These are phyloP conservation scores for Microcera coccophila DNA, from an alignment of 2,329 filamentous ascomycete genomes.

Conservation along the genomic window DNA sequence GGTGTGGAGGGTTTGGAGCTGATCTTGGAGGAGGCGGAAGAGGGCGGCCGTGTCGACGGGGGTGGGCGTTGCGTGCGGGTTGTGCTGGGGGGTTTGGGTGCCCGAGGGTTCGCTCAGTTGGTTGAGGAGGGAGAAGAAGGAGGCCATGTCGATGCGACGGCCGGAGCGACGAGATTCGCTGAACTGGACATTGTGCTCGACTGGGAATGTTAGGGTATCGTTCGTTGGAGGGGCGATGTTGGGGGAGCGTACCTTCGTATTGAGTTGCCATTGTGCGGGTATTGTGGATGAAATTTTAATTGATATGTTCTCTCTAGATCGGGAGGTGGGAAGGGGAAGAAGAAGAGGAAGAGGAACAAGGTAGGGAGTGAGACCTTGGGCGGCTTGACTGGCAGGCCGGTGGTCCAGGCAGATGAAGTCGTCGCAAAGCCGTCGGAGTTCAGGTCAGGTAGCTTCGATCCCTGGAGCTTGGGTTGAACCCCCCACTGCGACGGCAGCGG, in stretches of 20 bases:
- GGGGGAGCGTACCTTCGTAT: conserved; percentile 47
- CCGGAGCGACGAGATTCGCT: conserved; percentile 36
- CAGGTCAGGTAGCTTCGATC: not conserved
- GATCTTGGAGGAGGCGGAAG: conserved; percentile 57
- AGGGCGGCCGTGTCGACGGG: conserved; percentile 56
- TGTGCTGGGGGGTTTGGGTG: conserved; percentile 40
- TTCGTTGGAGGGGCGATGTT: conserved; percentile 1
- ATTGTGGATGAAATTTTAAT: no score
- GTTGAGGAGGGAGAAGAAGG: conserved; percentile 56
- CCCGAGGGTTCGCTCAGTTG: conserved; percentile 43
- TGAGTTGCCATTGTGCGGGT: conserved; percentile 48
- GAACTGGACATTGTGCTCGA: conserved; percentile 61
- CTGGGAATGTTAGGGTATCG: conserved; percentile 38
- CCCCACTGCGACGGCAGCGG: not conserved
- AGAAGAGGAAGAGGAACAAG: not conserved
- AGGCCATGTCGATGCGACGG: conserved; percentile 61
- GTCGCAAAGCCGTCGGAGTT: not conserved
- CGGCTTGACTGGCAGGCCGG: no score
- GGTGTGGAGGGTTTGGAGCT: conserved; percentile 48
- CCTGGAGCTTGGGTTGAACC: not conserved
- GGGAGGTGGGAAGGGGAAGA: not conserved
- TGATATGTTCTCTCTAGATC: no score
- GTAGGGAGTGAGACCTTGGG: conserved; percentile 1
- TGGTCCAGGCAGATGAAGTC: not conserved
- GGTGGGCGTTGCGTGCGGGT: conserved; percentile 56